Conservation (phyloP, 257 asterid species). For the Solanum chiquidenum region DNA sequence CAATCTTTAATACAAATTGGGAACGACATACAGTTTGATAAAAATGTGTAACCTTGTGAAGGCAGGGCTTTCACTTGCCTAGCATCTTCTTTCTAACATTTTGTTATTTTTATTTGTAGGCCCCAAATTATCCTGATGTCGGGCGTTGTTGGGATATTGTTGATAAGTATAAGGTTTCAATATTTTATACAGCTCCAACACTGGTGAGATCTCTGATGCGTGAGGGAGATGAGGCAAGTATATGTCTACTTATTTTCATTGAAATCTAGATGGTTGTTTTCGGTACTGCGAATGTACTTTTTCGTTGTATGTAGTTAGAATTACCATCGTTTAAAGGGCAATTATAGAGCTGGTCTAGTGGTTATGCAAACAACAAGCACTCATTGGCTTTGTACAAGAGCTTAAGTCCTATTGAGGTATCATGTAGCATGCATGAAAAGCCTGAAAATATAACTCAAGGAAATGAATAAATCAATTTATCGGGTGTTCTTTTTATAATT, state of each 20-base stretch:
- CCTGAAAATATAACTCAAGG: neutral
- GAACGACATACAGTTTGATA: neutral
- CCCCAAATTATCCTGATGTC: constrained; percentile 87
- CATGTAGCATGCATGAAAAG: neutral
- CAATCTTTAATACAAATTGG: neutral
- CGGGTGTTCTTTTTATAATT: neutral
- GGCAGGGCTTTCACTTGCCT: neutral
- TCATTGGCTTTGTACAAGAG: neutral
- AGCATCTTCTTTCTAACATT: neutral
- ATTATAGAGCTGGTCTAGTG: neutral
- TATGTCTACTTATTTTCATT: constrained; percentile 3
- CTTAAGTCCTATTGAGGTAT: neutral
- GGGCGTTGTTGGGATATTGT: constrained; percentile 99
- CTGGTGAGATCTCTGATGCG: constrained; percentile 96
- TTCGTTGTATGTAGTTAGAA: neutral
- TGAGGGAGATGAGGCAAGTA: constrained; percentile 89
- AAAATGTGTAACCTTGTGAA: neutral
- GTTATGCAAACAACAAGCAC: neutral
- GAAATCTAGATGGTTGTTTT: constrained; percentile 3
- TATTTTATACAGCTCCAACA: constrained; percentile 95
- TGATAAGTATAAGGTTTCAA: constrained; percentile 89
- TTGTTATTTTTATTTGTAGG: constrained; percentile 31
- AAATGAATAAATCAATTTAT: neutral
- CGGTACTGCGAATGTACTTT: neutral
- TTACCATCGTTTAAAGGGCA: neutral